These are phyloP conservation scores for Colletotrichum godetiae DNA, from an alignment of 2,329 filamentous ascomycete genomes.

Conservation along the genomic window DNA sequence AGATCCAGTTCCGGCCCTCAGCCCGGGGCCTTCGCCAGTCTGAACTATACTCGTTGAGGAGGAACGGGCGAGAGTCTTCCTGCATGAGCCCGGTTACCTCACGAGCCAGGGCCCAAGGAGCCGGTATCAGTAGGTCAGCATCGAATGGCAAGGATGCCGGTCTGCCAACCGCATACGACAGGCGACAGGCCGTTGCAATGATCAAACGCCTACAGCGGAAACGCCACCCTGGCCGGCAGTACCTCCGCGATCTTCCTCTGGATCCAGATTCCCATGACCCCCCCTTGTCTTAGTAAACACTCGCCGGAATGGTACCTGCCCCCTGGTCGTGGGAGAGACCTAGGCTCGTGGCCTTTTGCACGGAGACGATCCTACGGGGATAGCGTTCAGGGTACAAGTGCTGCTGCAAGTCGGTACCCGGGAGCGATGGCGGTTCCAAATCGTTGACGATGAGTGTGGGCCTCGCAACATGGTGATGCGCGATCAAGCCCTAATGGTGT, in stretches of 20 bases:
- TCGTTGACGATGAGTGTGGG: background rate
- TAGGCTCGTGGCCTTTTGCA: background rate
- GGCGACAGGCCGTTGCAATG: background rate
- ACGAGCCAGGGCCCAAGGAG: background rate
- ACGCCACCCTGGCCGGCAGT: background rate
- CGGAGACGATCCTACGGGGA: background rate
- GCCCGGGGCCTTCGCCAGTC: background rate
- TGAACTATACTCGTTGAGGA: background rate
- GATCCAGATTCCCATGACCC: background rate
- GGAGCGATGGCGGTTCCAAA: background rate
- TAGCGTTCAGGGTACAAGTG: background rate
- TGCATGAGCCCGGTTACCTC: background rate
- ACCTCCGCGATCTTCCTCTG: background rate
- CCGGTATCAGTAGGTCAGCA: background rate
- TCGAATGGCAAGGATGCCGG: background rate
- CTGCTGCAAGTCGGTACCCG: background rate
- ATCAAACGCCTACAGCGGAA: slow-evolving; percentile 15
- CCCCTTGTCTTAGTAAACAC: slow-evolving; percentile 26
- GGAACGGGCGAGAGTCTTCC: background rate
- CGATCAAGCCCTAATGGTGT: background rate
- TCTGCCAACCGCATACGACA: background rate
- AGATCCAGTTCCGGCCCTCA: background rate
- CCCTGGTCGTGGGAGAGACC: background rate
- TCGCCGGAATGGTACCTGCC: background rate
- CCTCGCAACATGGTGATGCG: background rate